Base-by-base conservation (phyloP, 257 asterid genomes). In the Leptodermis oblonga region DNA sequence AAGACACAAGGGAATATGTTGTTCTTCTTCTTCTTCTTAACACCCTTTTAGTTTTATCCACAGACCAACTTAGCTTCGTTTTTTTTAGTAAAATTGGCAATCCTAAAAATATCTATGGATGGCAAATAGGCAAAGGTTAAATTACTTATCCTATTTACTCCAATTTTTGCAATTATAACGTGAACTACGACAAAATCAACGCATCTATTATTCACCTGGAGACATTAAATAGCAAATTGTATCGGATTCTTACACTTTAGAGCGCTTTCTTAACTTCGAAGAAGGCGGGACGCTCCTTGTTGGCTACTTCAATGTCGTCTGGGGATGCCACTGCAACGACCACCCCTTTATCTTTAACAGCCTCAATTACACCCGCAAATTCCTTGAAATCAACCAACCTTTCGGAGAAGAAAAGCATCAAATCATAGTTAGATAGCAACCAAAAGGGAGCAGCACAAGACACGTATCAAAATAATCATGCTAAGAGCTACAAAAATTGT, bases 241-340 rank as follows among this genome's bases (percentile, higher is more conserved):
- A 51, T 51, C 18, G 43, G 71, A 25, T 59, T 67, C 75, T 41
- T 20, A 63, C 77, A 49, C 55, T 77, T 54, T 74, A 93, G 59
- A 94, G 91, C 28, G 95, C 99, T 77, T 86, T 94, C 74, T 89
- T 91, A 67, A 89, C 90, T 80, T 89, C 79, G 55, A 94, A 89
- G 82, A 85, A 91, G 71, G 81, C 70, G 5, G 96, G 76, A 1
- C 77, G 86, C 26, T 83, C 77, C 87, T 82, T 75, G 82, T 91
- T 81, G 68, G 99, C 97, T 67, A 96, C 92, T 69, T 83, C 93
- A 53, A 89, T 86, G 20, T 91, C 99, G 0, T 87, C 95, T 2
- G 86, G 86, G 20, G 99, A 91, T 10, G 99, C 97, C 69, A 94
- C 99, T 13, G 95, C 95, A 59, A 91, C 97, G 71, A 80, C 90